These are phyloP conservation scores for Neoarthrinium moseri DNA, from an alignment of 2,329 filamentous ascomycete genomes.

Conservation along the genomic window DNA sequence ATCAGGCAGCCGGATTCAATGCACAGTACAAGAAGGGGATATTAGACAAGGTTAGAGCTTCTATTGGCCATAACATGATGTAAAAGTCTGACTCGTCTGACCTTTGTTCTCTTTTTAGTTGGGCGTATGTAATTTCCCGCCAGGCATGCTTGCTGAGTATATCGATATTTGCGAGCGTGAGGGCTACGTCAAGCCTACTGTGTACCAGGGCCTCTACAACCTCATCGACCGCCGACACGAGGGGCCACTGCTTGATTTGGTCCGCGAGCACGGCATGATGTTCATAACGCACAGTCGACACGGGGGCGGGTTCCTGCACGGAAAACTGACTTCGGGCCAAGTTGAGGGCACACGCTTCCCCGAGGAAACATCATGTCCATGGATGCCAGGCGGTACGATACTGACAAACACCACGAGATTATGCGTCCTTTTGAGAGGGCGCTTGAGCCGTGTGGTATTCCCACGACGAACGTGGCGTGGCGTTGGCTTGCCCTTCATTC, in stretches of 20 bases:
- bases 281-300: constrained; percentile 15
- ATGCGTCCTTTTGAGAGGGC: constrained; percentile 9
- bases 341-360: constrained; percentile 17
- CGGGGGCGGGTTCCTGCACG: constrained; percentile 16
- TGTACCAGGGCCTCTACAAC: constrained; percentile 15
- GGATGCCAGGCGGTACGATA: constrained; percentile 15
- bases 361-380: constrained; percentile 13
- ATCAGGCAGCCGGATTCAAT: constrained; percentile 10
- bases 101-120: not conserved
- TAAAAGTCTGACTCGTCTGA: not conserved
- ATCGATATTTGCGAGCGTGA: constrained; percentile 13
- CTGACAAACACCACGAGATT: constrained; percentile 12
- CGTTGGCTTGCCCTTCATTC: constrained; percentile 17
- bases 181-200: constrained; percentile 13
- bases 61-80: not conserved
- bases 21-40: constrained; percentile 9
- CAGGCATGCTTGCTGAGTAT: constrained; percentile 2
- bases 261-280: constrained; percentile 10
- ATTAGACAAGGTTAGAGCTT: constrained; percentile 2
- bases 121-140: constrained; percentile 7
- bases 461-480: constrained; percentile 14
- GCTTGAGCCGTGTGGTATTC: constrained; percentile 12
- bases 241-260: constrained; percentile 3
- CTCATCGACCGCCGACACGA: constrained; percentile 13
- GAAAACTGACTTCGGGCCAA: constrained; percentile 14